phyloP scores from a whole-genome alignment of 306 rosid genomes.

The Casuarina glauca region DNA sequence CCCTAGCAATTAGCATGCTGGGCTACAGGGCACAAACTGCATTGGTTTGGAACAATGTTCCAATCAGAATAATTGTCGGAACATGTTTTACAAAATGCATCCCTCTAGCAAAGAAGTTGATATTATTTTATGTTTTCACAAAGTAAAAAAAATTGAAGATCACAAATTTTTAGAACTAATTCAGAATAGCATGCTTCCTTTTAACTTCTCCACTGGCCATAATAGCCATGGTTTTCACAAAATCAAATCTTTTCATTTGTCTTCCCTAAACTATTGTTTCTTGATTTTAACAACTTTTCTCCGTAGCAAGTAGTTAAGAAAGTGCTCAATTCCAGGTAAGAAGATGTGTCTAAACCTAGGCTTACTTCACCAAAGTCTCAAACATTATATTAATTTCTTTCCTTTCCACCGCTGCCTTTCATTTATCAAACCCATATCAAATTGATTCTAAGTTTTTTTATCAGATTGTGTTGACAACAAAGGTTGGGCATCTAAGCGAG shows the following conservation, averaged over 20 bases:
- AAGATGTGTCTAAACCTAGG: not conserved
- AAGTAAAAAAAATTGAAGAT: too few relatives aligned
- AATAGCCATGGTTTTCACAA: not conserved
- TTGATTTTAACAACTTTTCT: not conserved
- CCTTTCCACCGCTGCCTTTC: not conserved
- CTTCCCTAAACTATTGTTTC: not conserved
- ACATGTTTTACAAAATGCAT: not conserved
- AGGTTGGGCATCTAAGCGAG: not conserved
- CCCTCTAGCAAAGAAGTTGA: not conserved
- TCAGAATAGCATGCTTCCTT: slow-evolving; percentile 3
- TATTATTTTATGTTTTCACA: not conserved
- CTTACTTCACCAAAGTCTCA: not conserved
- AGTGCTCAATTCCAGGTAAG: not conserved
- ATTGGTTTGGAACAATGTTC: not conserved
- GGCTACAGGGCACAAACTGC: not conserved
- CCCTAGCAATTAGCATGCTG: too few relatives aligned
- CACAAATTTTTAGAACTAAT: not conserved
- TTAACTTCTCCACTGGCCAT: not conserved
- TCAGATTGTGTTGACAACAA: slow-evolving; percentile 23
- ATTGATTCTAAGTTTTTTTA: slow-evolving; percentile 10
- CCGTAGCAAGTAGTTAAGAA: not conserved
- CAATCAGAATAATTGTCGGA: not conserved
- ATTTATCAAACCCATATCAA: not conserved
- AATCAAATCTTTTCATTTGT: not conserved
- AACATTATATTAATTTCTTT: not conserved